Evolutionary conservation across 805 yeast genomes (phyloP), one percentile per base, ranked within the genome.

Genomic region (Schwanniomyces vanrijiae): DNA sequence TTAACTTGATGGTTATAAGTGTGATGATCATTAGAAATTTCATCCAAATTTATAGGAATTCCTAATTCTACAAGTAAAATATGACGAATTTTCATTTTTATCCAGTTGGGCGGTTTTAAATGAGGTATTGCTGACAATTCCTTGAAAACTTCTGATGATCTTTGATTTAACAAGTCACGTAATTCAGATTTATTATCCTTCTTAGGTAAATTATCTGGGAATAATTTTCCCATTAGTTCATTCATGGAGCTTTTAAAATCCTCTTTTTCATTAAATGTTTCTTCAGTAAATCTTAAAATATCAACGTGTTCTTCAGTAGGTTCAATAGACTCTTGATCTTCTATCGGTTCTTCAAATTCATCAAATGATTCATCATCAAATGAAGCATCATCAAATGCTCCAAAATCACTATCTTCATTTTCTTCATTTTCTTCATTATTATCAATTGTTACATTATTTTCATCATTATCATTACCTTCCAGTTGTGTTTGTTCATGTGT

Each of bases 1-100:
- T n/a, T 19, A 28, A 39, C 4, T 33, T 33, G 34, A 20, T 13
- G 24, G 2, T 9, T 20, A 5, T 21, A 14, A 18, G 28, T 24
- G 18, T 34, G 21, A 22, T 42, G 13, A 5, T 37, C 21, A 18
- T 18, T 14, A 3, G 50, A 53, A 18, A 72, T 40, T 49, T 84
- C 87, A 61, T 84, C 90, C 13, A 84, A 67, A 55, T 85, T 84
- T 35, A 87, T 78, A 0, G 95, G 95, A 2, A 89, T 77, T 1
- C 91, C 90, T 38, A 89, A 67, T 24, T 82, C 77, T 16, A 84
- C 69, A 26, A 86, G 69, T 26, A 89, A 64, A 53, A 80, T 81
- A 54, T 86, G 78, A 43, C 90, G 78, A 20, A 86, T 75, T 16
- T 82, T 72, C 59, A 88, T 84, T 45, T 76, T 76, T 37, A 76